Conservation (phyloP, 2,329 filamentous ascomycete species). For the Xylariaceae sp. region DNA sequence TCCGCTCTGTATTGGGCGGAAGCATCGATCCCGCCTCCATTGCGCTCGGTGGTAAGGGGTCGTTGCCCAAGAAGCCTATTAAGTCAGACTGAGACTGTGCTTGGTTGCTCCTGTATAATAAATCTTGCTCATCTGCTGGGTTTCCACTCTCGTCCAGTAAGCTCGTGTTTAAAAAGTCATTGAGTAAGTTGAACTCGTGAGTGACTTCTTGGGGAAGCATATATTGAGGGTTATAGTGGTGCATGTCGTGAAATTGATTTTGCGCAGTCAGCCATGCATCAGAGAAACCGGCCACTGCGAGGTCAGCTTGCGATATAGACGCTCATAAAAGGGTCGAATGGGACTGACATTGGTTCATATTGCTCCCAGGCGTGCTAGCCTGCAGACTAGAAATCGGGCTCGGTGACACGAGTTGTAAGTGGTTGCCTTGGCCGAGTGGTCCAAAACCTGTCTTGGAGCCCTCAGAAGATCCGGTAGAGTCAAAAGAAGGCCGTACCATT, state of each 20-base stretch:
- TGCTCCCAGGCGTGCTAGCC: constrained; percentile 65
- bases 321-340: constrained; percentile 39
- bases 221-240: constrained; percentile 90
- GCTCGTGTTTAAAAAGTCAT: constrained; percentile 94
- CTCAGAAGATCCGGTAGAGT: constrained; percentile 46
- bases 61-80: constrained; percentile 52
- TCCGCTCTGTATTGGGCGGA: constrained; percentile 55
- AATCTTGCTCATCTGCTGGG: constrained; percentile 69
- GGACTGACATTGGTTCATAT: constrained; percentile 77
- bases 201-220: constrained; percentile 93
- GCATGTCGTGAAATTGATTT: constrained; percentile 92
- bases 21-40: constrained; percentile 54
- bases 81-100: constrained; percentile 49
- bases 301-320: constrained; percentile 40
- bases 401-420: constrained; percentile 75
- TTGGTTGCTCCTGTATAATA: constrained; percentile 49
- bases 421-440: constrained; percentile 57
- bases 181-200: constrained; percentile 95
- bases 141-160: constrained; percentile 83
- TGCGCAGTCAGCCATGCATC: constrained; percentile 82
- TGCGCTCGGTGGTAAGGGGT: constrained; percentile 43
- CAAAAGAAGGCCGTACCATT: constrained; percentile 61
- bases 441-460: constrained; percentile 53
- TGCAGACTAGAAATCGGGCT: constrained; percentile 72
- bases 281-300: constrained; percentile 76